Evolutionary conservation across 768 basidiomycete genomes (phyloP).

Genomic region (Pleurotus pulmonarius): DNA sequence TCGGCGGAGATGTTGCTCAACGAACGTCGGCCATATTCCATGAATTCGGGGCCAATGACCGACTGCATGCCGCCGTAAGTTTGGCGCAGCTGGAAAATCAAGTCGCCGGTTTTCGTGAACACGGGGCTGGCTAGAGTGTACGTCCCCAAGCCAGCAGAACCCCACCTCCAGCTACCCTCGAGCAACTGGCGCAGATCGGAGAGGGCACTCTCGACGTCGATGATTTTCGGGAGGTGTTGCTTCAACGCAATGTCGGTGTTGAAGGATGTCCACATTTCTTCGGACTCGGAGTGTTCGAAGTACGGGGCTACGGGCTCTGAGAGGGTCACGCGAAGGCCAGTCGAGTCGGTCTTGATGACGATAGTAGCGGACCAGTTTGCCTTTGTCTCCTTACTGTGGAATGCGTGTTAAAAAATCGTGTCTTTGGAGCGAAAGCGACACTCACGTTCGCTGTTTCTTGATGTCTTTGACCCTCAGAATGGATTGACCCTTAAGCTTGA

Average conservation of each 20-base stretch:
- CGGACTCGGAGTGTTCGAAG: slow-evolving; percentile 6
- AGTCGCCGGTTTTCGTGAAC: slow-evolving; percentile 10
- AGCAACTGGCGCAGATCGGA: slow-evolving; percentile 4
- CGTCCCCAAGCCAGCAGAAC: neutral
- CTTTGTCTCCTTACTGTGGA: slow-evolving; percentile 6
- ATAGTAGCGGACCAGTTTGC: slow-evolving; percentile 10
- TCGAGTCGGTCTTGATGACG: neutral
- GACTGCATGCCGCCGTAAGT: too few species aligned
- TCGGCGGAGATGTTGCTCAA: too few species aligned
- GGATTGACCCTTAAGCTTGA: slow-evolving; percentile 10
- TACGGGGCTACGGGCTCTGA: neutral
- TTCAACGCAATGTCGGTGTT: slow-evolving; percentile 6
- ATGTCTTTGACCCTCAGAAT: slow-evolving; percentile 5
- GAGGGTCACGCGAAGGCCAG: slow-evolving; percentile 10
- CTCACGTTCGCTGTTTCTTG: slow-evolving; percentile 7
- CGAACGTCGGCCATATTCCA: too few species aligned
- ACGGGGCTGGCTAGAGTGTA: slow-evolving; percentile 12
- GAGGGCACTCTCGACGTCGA: slow-evolving; percentile 9
- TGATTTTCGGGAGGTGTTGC: slow-evolving; percentile 8
- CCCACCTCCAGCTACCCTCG: slow-evolving; percentile 10
- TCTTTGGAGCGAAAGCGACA: neutral
- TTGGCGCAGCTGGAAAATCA: slow-evolving; percentile 10
- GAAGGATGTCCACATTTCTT: slow-evolving; percentile 6
- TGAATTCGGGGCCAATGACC: too few species aligned
- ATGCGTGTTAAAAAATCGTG: neutral